Evolutionary conservation across 2,329 filamentous ascomycete species (phyloP).

Genomic region (Colletotrichum cuscutae): DNA sequence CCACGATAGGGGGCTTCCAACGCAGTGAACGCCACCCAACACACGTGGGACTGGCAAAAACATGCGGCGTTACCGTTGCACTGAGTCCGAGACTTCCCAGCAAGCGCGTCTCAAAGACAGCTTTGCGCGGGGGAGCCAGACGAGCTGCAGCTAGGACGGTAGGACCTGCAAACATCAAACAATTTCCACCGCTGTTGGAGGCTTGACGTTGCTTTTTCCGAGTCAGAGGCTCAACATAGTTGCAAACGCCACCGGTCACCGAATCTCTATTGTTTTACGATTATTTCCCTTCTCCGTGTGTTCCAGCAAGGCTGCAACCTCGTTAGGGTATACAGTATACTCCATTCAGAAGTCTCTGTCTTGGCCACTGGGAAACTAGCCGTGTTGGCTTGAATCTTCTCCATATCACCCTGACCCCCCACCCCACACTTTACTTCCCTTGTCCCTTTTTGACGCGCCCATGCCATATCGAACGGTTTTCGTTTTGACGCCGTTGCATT

Average conservation of each 20-base stretch:
- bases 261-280: neutral
- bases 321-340: neutral
- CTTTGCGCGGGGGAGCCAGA: slow-evolving; percentile 12
- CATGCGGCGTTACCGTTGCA: slow-evolving; percentile 9
- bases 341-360: neutral
- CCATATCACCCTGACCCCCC: neutral
- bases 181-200: slow-evolving; percentile 17
- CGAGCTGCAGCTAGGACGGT: neutral
- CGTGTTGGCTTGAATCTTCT: neutral
- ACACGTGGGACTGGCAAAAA: neutral
- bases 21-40: neutral
- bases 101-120: neutral
- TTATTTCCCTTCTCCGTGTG: neutral
- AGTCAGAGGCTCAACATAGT: slow-evolving; percentile 17
- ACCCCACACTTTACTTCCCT: neutral
- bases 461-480: slow-evolving; percentile 9
- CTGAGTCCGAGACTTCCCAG: neutral
- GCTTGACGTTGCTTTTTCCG: slow-evolving; percentile 17
- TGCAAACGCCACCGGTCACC: slow-evolving; percentile 4
- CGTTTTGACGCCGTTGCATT: slow-evolving; percentile 16
- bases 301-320: slow-evolving; percentile 17
- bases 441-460: slow-evolving; percentile 4
- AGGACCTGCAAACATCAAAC: slow-evolving; percentile 14
- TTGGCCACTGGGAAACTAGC: neutral
- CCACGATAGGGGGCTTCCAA: slow-evolving; percentile 9